Conservation (phyloP, 345 rosid genomes). For the Pistacia integerrima region DNA sequence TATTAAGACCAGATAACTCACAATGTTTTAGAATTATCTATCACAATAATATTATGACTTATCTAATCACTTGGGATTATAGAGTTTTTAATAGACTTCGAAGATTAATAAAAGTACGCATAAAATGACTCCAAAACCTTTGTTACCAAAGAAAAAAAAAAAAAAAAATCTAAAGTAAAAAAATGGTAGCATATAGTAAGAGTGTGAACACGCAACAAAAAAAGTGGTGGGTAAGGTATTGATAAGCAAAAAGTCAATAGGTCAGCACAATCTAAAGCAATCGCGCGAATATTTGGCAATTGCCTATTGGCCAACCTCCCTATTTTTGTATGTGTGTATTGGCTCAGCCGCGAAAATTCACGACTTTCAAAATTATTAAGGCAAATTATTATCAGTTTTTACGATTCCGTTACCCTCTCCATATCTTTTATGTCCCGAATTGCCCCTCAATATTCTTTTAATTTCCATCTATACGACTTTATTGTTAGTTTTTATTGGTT, state of each 20-base stretch:
- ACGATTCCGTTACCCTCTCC: background rate
- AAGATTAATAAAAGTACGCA: too few relatives aligned
- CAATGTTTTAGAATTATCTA: too few relatives aligned
- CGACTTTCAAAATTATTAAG: conserved; percentile 21
- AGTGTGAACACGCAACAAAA: background rate
- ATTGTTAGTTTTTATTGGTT: background rate
- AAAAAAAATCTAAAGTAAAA: too few relatives aligned
- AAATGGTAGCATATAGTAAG: too few relatives aligned
- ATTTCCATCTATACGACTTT: background rate
- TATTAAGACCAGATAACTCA: too few relatives aligned
- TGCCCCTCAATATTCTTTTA: conserved; percentile 1
- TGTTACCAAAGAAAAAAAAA: too few relatives aligned
- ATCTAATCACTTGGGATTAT: too few relatives aligned
- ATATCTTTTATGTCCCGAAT: background rate
- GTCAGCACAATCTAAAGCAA: background rate
- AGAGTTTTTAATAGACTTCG: too few relatives aligned
- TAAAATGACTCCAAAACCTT: too few relatives aligned
- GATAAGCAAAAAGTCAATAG: too few relatives aligned
- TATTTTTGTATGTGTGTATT: background rate
- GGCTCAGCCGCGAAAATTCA: conserved; percentile 40
- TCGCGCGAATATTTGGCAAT: conserved; percentile 3
- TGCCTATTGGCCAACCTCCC: background rate
- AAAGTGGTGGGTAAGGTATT: background rate
- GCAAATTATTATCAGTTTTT: background rate
- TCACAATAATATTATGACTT: too few relatives aligned